Conservation (phyloP, 768 basidiomycete species). For the Galerina marginata region DNA sequence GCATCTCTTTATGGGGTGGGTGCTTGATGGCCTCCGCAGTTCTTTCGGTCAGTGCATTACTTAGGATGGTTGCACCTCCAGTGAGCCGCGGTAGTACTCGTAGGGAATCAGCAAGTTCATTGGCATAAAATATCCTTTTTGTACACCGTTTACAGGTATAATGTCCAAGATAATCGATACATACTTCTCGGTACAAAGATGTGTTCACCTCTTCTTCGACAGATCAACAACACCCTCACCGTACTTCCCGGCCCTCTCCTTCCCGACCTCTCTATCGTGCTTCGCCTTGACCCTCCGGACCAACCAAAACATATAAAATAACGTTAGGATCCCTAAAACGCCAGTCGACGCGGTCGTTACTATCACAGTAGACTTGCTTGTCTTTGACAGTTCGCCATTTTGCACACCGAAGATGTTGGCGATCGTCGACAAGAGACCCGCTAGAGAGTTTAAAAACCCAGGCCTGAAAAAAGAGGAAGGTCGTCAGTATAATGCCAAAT, state of each 20-base stretch:
- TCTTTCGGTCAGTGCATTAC: no score
- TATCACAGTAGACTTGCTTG: constrained; percentile 51
- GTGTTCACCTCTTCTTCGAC: constrained; percentile 18
- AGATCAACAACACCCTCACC: constrained; percentile 31
- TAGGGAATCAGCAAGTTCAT: no score
- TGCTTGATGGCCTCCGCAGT: no score
- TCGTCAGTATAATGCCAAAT: neutral
- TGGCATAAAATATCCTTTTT: no score
- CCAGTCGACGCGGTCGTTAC: constrained; percentile 46
- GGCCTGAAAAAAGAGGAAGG: constrained; percentile 41
- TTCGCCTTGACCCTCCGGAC: constrained; percentile 30
- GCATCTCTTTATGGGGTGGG: no score
- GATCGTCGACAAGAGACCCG: constrained; percentile 61
- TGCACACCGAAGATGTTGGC: constrained; percentile 57
- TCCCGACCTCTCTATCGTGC: constrained; percentile 28
- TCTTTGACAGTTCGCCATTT: constrained; percentile 45
- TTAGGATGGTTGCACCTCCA: no score
- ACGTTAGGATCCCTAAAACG: constrained; percentile 45
- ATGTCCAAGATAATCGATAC: neutral
- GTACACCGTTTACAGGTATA: no score
- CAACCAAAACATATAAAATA: constrained; percentile 52
- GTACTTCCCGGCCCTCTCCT: constrained; percentile 28
- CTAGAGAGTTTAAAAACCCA: constrained; percentile 59
- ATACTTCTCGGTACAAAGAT: neutral
- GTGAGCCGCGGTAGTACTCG: no score